Base-by-base conservation (phyloP, 805 yeast species). In the Candida arabinofermentans region DNA sequence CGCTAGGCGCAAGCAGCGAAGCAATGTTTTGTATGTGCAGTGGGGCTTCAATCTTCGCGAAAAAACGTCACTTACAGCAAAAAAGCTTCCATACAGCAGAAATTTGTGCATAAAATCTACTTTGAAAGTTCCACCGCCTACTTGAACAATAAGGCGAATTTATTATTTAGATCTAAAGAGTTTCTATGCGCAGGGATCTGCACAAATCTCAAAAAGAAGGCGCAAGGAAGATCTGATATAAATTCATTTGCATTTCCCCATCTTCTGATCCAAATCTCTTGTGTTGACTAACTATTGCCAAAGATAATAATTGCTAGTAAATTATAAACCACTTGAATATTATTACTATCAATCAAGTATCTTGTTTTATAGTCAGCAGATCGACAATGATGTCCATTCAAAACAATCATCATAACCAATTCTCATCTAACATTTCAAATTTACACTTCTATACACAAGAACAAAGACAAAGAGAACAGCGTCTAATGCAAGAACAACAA, bases 381-480 rank as follows among this genome's bases (percentile, higher is more conserved):
- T 35, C 24, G 46, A 27, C 43, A 40, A 47, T 42, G 49, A 44
- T 49, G 47, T 37, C 46, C 21, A 36, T 38, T 23, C 40, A 37
- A 34, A 44, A 41, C 10, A 27, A 27, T 35, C 40, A 30, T 17
- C 33, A 32, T 4, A 29, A 33, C 33, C 47, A 41, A 16, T 36
- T 37, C 19, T 29, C 44, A 5, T 36, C 46, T 9, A 48, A 46
- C 31, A 35, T 42, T n/a, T 33, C 47, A 24, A 40, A 22, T 34
- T 46, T 44, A 30, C 50, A 44, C 17, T 33, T 37, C 14, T 36
- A 16, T 27, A 27, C 45, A 5, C 37, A 31, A 13, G 13, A 38
- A 12, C 24, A 13, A 16, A 13, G 8, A 16, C 23, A 24, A 18
- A 19, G 18, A 14, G 23, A 17, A 2, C 13, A 17, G 6, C 13